Evolutionary conservation across 495 filamentous ascomycete species (phyloP), one percentile per base, ranked within the genome.

Genomic region (Hypoxylon rickii): DNA sequence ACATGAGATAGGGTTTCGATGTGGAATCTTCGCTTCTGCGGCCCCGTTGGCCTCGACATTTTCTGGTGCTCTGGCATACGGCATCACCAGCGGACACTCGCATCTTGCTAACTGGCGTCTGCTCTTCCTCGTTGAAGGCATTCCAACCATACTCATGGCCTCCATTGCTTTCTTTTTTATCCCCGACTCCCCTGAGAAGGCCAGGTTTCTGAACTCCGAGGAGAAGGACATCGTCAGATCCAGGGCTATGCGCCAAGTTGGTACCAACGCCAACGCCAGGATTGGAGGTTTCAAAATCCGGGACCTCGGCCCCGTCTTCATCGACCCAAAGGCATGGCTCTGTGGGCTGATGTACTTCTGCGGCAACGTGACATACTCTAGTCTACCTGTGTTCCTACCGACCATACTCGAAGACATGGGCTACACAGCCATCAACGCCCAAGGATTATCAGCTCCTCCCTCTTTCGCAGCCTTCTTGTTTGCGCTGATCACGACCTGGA

Each of bases 331-430:
- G 69, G 80, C 77, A 40, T 56, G 67, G 65, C 7, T 64, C 8
- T 62, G 55, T 20, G 66, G 44, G 7, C 24, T 67, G 7, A 64
- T 79, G 70, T 79, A 73, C 58, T 79, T 79, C 59, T 74, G 73
- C 34, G 74, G 73, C 53, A 79, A 79, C 40, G 73, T 79, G 21
- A 73, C 84, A 58, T 92, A 90, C 71, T 84, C 85, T 3, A 89
- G 86, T 4, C 79, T 93, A 10, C 88, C 89, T 0, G 86, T 90
- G 11, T 93, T 92, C 67, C 78, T 93, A 3, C 89, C 89, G 0
- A 92, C 88, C 3, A 89, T 92, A 59, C 77, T 90, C 21, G 74
- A 82, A 44, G 82, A 87, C 26, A 90, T 92, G 86, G 88, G 88
- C 13, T 92, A 86, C 68, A 83, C 77, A 8, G 68, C 80, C 15